A percentile compares a stretch with the other conserved stretches of the same genome.
Evolutionary conservation across 257 asterid genomes (phyloP).

Genomic region (Nyctanthes arbortristis): DNA sequence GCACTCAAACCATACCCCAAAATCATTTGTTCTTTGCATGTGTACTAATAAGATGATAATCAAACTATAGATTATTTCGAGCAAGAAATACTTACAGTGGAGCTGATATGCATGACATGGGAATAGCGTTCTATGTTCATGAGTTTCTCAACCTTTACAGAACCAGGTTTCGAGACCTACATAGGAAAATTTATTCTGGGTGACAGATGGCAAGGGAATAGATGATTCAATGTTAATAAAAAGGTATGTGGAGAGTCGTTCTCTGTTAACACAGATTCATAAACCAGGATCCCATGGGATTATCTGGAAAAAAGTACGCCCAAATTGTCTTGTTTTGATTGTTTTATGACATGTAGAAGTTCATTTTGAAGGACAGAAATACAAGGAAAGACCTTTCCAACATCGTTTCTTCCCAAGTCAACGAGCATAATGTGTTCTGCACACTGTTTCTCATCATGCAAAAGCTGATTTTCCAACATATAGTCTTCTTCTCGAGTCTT

Average conservation of each 20-base stretch:
- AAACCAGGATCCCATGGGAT: not conserved
- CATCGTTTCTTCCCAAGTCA: slow-evolving; percentile 98
- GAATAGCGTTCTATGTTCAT: slow-evolving; percentile 97
- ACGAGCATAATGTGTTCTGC: slow-evolving; percentile 99
- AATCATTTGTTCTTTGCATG: not conserved
- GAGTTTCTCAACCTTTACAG: slow-evolving; percentile 90
- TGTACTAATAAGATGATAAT: slow-evolving; percentile 1
- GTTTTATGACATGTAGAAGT: not conserved
- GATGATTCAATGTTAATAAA: not conserved
- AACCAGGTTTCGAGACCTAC: slow-evolving; percentile 93
- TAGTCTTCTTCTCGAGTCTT: slow-evolving; percentile 85
- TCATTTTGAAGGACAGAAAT: not conserved
- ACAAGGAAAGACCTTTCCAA: slow-evolving; percentile 73
- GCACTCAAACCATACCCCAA: slow-evolving; percentile 8
- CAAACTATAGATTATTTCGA: slow-evolving; percentile 16
- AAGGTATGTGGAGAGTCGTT: not conserved
- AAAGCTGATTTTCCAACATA: slow-evolving; percentile 86
- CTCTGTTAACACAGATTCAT: too few relatives aligned
- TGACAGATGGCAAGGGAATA: slow-evolving; percentile 12
- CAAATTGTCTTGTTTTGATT: not conserved
- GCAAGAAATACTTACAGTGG: slow-evolving; percentile 63
- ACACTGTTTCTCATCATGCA: slow-evolving; percentile 84
- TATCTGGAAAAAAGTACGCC: not conserved
- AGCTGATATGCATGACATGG: slow-evolving; percentile 99
- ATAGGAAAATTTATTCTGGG: slow-evolving; percentile 21